phyloP scores from a whole-genome alignment of 176 grass and related monocot species.

The Typha latifolia region DNA sequence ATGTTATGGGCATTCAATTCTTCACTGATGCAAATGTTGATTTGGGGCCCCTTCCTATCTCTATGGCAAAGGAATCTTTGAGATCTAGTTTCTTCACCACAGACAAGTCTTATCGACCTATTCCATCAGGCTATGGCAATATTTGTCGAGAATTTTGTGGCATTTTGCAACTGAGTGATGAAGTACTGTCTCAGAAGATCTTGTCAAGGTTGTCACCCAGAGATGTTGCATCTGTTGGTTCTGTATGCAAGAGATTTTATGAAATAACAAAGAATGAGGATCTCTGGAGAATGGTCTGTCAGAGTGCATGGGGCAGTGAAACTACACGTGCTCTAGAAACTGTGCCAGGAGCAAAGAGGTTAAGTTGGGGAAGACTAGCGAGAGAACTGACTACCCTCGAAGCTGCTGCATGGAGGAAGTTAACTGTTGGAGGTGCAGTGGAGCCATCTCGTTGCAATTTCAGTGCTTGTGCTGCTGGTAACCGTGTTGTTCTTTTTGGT shows the following conservation, averaged over 20 bases:
- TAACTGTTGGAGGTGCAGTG: conserved; percentile 66
- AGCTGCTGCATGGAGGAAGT: conserved; percentile 73
- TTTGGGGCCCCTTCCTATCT: conserved; percentile 54
- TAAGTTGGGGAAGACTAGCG: conserved; percentile 71
- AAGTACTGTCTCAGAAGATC: conserved; percentile 84
- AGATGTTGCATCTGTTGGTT: conserved; percentile 84
- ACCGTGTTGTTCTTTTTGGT: conserved; percentile 84
- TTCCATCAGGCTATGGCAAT: conserved; percentile 33
- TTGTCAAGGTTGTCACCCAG: conserved; percentile 66
- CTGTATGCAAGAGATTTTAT: conserved; percentile 66
- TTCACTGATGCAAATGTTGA: conserved; percentile 67
- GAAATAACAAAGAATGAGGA: conserved; percentile 78
- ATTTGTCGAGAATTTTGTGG: conserved; percentile 48
- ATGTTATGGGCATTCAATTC: conserved; percentile 86
- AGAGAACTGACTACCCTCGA: conserved; percentile 83
- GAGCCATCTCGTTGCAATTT: conserved; percentile 95
- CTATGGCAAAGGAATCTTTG: conserved; percentile 32
- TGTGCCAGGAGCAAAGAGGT: conserved; percentile 61
- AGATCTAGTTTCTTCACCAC: conserved; percentile 21
- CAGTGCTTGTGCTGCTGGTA: conserved; percentile 88
- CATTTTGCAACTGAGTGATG: conserved; percentile 70
- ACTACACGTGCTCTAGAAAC: conserved; percentile 61
- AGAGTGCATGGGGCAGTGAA: conserved; percentile 81
- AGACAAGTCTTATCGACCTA: conserved; percentile 18
- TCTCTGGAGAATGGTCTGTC: conserved; percentile 97